Base-by-base conservation (phyloP, 495 filamentous ascomycete genomes). In the Hyaloscypha finlandica region DNA sequence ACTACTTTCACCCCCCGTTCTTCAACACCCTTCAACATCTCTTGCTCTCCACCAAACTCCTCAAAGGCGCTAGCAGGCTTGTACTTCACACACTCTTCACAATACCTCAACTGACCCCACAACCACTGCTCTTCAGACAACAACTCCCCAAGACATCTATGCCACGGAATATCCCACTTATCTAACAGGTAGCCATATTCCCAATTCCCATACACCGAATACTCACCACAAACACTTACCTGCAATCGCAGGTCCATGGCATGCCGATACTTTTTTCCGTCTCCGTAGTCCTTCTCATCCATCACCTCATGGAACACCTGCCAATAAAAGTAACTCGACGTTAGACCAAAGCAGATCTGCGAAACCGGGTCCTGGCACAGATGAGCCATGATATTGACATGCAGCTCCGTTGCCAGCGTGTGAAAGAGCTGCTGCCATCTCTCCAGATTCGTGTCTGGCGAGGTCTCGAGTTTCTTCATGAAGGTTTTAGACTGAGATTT, bases 361-460 rank as follows among this genome's bases (percentile, higher is more conserved):
- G 85, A 83, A 67, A 84, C 82, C 22, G 81, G 79, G 66, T 83
- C 78, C 8, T 9, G 53, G 53, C 30, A 19, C 31, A 88, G 77
- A 69, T 80, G 78, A 64, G 81, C 76, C 63, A 81, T 75, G 65
- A 89, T 79, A 58, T 80, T 74, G 56, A 78, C 75, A 65, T 86
- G 85, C 8, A 89, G 68, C 71, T 89, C 86, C 0, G 80, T 70
- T n/a, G 86, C 85, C 16, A 89, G 80, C 1, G 14, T 30, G 37
- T 61, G 42, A 20, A 64, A 30, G 6, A 56, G 30, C 8, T 19
- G 2, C 14, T 61, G 33, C 59, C 33, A 48, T 61, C n/a, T 45
- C 37, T 37, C 32, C 37, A 30, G 9, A 25, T 37, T 37, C 59
- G 12, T 0, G 30, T 25, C 25, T 37, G 16, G 31, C 20, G 59